Evolutionary conservation across 2,329 filamentous ascomycete species (phyloP).

Genomic region (Exserohilum rostratum): DNA sequence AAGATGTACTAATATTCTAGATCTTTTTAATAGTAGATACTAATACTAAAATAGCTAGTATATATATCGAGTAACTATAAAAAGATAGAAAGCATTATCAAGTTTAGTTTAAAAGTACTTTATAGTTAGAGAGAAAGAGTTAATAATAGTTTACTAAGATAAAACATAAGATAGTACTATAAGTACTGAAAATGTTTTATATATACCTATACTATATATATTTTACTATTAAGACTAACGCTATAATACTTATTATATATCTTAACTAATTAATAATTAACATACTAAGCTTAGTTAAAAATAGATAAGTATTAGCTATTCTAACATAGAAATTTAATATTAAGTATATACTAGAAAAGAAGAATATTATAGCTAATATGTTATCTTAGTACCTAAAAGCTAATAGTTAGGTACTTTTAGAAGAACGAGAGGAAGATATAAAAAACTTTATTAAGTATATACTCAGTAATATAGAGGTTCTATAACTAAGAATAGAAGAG

Average conservation of each 20-base stretch:
- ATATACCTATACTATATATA: neutral
- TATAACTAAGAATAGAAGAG: neutral
- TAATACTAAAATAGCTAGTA: neutral
- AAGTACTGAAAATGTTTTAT: neutral
- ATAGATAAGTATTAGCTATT: neutral
- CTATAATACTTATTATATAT: neutral
- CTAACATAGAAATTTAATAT: conserved; percentile 2
- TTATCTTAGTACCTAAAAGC: neutral
- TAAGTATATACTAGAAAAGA: neutral
- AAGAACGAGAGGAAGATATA: neutral
- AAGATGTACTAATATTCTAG: neutral
- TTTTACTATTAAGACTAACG: conserved; percentile 2
- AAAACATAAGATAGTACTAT: neutral
- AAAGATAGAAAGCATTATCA: neutral
- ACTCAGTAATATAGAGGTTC: neutral
- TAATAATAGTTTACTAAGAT: conserved; percentile 1
- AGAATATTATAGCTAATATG: neutral
- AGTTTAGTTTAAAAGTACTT: neutral
- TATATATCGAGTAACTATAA: neutral
- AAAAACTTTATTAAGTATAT: neutral
- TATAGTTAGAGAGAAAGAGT: neutral
- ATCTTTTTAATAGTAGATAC: neutral
- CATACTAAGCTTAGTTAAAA: neutral
- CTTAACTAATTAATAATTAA: neutral
- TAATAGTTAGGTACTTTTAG: neutral